These are phyloP conservation scores for Cyberlindnera galapagoensis DNA, from an alignment of 805 yeast genomes.

Conservation along the genomic window DNA sequence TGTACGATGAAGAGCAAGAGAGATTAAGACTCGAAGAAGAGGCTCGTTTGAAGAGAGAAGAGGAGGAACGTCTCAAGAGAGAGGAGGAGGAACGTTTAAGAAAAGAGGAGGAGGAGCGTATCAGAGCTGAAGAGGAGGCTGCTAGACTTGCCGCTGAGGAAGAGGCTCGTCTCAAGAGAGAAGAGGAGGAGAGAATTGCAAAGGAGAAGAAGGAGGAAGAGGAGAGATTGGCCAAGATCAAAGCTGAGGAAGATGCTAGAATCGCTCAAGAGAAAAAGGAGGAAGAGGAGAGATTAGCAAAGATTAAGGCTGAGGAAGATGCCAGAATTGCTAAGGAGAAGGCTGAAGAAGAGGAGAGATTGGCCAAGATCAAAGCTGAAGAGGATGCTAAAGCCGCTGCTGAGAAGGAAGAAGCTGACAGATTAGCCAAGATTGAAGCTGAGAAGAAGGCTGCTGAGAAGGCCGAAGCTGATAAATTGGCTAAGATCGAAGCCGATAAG, in stretches of 20 bases:
- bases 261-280: constrained; percentile 2
- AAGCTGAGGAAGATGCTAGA: constrained; percentile 6
- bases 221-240: constrained; percentile 3
- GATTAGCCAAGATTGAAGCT: constrained; percentile 9
- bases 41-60: constrained; percentile 10
- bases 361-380: constrained; percentile 6
- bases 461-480: constrained; percentile 5
- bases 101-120: constrained; percentile 11
- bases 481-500: constrained; percentile 2
- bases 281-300: constrained; percentile 5
- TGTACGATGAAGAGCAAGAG: constrained; percentile 14
- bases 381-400: constrained; percentile 9
- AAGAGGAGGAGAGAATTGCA: constrained; percentile 9
- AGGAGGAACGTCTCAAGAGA: constrained; percentile 6
- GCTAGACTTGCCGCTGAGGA: constrained; percentile 9
- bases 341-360: constrained; percentile 8
- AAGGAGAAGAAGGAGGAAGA: constrained; percentile 7
- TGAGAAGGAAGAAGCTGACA: constrained; percentile 14
- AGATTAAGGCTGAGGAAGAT: constrained; percentile 6
- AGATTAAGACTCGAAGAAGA: constrained; percentile 11
- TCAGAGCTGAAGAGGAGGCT: constrained; percentile 8
- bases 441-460: constrained; percentile 6
- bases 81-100: constrained; percentile 8
- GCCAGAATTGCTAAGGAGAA: constrained; percentile 5
- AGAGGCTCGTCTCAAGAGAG: constrained; percentile 10